Evolutionary conservation across 345 rosid genomes (phyloP).

Genomic region (Brassica cretica): DNA sequence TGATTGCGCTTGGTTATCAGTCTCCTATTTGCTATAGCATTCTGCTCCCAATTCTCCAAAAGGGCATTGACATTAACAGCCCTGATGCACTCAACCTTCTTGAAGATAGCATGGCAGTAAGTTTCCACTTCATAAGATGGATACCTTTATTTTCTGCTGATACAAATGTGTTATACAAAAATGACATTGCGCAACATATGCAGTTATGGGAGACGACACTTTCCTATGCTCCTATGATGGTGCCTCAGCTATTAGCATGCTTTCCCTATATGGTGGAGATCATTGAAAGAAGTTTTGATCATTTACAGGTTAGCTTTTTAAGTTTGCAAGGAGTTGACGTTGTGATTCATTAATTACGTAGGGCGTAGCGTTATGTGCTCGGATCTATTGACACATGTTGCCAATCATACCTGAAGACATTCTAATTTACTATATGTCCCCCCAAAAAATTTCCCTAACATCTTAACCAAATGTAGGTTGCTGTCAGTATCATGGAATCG

Average conservation of each 20-base stretch:
- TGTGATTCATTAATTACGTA: conserved; percentile 2
- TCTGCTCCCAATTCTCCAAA: conserved; percentile 82
- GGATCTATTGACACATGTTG: neutral
- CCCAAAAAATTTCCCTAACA: conserved; percentile 8
- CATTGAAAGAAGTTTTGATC: conserved; percentile 89
- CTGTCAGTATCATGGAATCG: conserved; percentile 75
- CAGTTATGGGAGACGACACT: conserved; percentile 97
- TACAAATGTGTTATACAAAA: conserved; percentile 24
- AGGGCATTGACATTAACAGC: conserved; percentile 79
- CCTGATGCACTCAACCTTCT: conserved; percentile 93
- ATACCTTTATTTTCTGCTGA: conserved; percentile 27
- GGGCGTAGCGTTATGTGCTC: neutral
- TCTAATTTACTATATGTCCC: conserved; percentile 13
- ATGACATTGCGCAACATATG: conserved; percentile 36
- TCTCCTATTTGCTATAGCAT: conserved; percentile 76
- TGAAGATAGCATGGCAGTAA: conserved; percentile 92
- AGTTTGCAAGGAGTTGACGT: conserved; percentile 5
- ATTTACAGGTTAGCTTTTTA: conserved; percentile 68
- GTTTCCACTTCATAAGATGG: conserved; percentile 23
- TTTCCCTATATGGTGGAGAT: conserved; percentile 81
- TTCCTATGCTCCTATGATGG: conserved; percentile 88
- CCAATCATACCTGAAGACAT: conserved; percentile 4
- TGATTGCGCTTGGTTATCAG: conserved; percentile 84
- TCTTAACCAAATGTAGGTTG: conserved; percentile 55
- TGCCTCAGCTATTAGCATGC: conserved; percentile 72